Percentiles rank a stretch among this genome's conserved stretches.
These are phyloP conservation scores for Ramalina intermedia DNA, from an alignment of 495 filamentous ascomycete genomes.

Conservation along the genomic window DNA sequence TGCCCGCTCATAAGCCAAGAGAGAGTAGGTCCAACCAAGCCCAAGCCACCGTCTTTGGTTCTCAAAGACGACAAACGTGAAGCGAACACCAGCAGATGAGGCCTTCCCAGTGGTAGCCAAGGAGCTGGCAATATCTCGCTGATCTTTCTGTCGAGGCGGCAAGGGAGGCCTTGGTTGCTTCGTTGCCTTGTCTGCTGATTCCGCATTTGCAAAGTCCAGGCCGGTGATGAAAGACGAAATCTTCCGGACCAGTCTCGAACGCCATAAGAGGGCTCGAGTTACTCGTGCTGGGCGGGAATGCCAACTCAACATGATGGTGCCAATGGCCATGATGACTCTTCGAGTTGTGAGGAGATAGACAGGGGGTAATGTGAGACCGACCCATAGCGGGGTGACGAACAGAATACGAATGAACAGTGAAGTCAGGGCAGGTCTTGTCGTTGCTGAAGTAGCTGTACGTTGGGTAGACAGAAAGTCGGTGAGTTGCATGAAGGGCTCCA, in stretches of 20 bases:
- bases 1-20: conserved; percentile 76
- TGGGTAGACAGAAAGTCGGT: conserved; percentile 92
- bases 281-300: conserved; percentile 80
- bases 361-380: conserved; percentile 65
- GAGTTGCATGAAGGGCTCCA: conserved; percentile 74
- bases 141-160: conserved; percentile 21
- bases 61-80: conserved; percentile 92
- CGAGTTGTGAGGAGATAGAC: conserved; percentile 75
- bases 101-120: conserved; percentile 38
- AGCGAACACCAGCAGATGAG: conserved; percentile 63
- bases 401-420: conserved; percentile 81
- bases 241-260: conserved; percentile 58
- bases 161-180: conserved; percentile 16
- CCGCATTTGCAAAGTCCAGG: conserved; percentile 44
- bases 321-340: conserved; percentile 61
- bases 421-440: conserved; percentile 81
- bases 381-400: conserved; percentile 77
- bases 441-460: conserved; percentile 78
- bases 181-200: conserved; percentile 14
- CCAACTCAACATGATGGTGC: conserved; percentile 76
- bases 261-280: conserved; percentile 78
- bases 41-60: conserved; percentile 95
- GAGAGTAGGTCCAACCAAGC: conserved; percentile 81
- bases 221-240: conserved; percentile 60
- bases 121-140: conserved; percentile 29